Evolutionary conservation across 75 land plant genomes (phyloP).

Genomic region (Cunninghamia lanceolata): DNA sequence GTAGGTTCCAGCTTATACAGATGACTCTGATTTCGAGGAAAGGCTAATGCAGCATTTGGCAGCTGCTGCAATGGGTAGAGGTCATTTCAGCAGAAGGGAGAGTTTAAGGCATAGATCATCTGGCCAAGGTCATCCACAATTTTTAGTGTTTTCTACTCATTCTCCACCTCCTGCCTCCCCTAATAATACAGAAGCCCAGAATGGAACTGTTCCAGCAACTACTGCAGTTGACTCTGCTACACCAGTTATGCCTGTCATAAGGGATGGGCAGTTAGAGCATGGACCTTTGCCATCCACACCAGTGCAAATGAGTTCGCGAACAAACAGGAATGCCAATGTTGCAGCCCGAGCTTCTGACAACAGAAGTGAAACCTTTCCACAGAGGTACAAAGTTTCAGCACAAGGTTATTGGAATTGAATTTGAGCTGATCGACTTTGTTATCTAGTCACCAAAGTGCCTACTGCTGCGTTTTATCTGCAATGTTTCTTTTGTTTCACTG

Average conservation of each 20-base stretch:
- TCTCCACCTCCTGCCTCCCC: conserved; percentile 29
- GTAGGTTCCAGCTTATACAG: conserved; percentile 83
- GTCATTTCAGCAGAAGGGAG: conserved; percentile 84
- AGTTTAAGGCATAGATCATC: conserved; percentile 43
- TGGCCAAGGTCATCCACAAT: conserved; percentile 59
- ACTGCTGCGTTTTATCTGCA: background rate
- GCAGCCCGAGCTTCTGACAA: background rate
- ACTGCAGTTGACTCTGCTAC: conserved; percentile 19
- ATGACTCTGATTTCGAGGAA: conserved; percentile 90
- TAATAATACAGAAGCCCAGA: conserved; percentile 10
- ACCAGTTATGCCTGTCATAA: conserved; percentile 20
- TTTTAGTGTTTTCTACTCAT: conserved; percentile 57
- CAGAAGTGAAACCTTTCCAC: conserved; percentile 9
- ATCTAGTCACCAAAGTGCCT: background rate
- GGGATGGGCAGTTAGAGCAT: conserved; percentile 22
- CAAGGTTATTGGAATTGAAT: background rate
- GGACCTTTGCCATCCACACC: conserved; percentile 11
- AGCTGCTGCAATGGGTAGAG: conserved; percentile 91
- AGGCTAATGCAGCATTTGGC: conserved; percentile 96
- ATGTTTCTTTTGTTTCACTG: background rate
- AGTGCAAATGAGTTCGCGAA: background rate
- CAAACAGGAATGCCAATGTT: background rate
- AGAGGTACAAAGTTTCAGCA: background rate
- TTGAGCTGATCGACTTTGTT: background rate
- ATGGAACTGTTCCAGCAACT: conserved; percentile 16